Percentiles rank a stretch among this genome's conserved stretches.
These are phyloP conservation scores for Diplodia intermedia DNA, from an alignment of 2,329 filamentous ascomycete species.

Conservation along the genomic window DNA sequence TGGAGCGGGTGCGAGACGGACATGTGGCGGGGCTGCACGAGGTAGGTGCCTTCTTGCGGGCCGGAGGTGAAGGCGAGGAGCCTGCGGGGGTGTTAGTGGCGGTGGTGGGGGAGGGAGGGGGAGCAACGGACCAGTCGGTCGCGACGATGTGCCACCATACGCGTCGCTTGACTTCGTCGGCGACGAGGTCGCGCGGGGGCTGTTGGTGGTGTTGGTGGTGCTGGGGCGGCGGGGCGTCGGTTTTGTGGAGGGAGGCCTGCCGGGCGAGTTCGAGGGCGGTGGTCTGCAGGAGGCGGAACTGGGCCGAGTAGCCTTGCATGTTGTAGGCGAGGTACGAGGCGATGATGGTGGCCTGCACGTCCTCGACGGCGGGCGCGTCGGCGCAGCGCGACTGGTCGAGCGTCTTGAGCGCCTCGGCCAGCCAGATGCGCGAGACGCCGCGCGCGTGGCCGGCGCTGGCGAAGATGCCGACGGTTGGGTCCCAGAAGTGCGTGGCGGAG, in stretches of 20 bases:
- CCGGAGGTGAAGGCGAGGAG: slow-evolving; percentile 34
- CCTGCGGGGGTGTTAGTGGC: background rate
- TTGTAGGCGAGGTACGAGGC: slow-evolving; percentile 45
- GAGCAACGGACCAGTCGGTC: slow-evolving; percentile 43
- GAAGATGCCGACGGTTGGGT: slow-evolving; percentile 7
- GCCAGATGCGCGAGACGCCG: background rate
- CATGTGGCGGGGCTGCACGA: slow-evolving; percentile 49
- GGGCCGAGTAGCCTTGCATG: slow-evolving; percentile 41
- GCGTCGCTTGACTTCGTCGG: slow-evolving; percentile 48
- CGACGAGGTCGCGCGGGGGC: slow-evolving; percentile 34
- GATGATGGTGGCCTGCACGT: slow-evolving; percentile 48
- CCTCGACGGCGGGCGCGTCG: slow-evolving; percentile 42
- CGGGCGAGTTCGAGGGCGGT: slow-evolving; percentile 3
- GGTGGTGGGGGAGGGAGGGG: background rate
- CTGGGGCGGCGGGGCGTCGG: slow-evolving; percentile 30
- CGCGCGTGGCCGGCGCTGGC: background rate
- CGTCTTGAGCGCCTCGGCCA: background rate
- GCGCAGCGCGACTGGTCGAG: background rate
- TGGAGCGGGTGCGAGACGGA: slow-evolving; percentile 48
- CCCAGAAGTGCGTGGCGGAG: slow-evolving; percentile 6
- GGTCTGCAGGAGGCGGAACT: slow-evolving; percentile 37
- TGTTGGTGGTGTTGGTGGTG: slow-evolving; percentile 8
- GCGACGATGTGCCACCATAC: slow-evolving; percentile 52
- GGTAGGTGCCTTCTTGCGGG: slow-evolving; percentile 46
- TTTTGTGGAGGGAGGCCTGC: slow-evolving; percentile 32